These are phyloP conservation scores for Penicillium dipodomyicola DNA, from an alignment of 495 filamentous ascomycete genomes.

Conservation along the genomic window DNA sequence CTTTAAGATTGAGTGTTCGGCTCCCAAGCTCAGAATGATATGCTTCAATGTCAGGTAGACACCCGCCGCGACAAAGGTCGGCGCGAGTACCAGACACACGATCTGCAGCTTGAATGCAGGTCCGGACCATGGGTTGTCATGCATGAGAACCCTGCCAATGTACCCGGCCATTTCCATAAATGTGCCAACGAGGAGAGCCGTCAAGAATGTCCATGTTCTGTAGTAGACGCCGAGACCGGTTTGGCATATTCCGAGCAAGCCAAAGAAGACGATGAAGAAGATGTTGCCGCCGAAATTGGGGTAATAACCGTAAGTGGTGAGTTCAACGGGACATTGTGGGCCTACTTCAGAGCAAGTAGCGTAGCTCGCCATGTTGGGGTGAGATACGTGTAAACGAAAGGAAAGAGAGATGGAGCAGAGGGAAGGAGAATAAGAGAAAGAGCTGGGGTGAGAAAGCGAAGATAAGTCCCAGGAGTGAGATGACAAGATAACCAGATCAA, in stretches of 20 bases:
- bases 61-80: slow-evolving; percentile 62
- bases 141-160: slow-evolving; percentile 56
- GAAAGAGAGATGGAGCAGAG: background rate
- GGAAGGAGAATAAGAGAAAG: background rate
- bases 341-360: slow-evolving; percentile 47
- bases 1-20: slow-evolving; percentile 52
- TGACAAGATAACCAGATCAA: background rate
- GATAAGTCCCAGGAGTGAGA: background rate
- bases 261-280: slow-evolving; percentile 59
- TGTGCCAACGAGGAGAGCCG: slow-evolving; percentile 50
- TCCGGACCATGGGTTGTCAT: slow-evolving; percentile 58
- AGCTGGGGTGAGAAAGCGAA: background rate
- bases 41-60: slow-evolving; percentile 70
- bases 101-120: slow-evolving; percentile 65
- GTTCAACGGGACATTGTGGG: slow-evolving; percentile 53
- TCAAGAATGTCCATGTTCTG: slow-evolving; percentile 60
- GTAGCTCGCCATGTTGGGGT: slow-evolving; percentile 27
- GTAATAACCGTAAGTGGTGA: slow-evolving; percentile 66
- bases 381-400: background rate
- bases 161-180: slow-evolving; percentile 55
- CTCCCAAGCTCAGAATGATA: slow-evolving; percentile 54
- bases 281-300: slow-evolving; percentile 61
- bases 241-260: slow-evolving; percentile 45
- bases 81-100: slow-evolving; percentile 62
- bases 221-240: slow-evolving; percentile 53